phyloP scores from a whole-genome alignment of 2,329 filamentous ascomycete genomes.

The Fusarium dimerum region DNA sequence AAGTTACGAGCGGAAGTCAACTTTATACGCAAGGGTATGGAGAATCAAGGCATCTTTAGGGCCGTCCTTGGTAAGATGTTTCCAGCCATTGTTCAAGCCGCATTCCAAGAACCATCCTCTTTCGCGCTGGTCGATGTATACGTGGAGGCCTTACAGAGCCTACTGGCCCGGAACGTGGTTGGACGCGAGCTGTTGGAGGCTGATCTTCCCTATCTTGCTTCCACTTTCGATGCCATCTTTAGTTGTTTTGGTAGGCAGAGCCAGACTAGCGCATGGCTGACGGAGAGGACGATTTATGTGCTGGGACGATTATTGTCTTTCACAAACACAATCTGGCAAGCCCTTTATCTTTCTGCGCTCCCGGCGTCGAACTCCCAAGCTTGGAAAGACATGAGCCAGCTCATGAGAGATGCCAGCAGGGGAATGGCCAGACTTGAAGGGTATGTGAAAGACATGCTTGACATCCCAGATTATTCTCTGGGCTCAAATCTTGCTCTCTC shows the following conservation, averaged over 20 bases:
- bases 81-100: constrained; percentile 50
- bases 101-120: constrained; percentile 34
- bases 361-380: constrained; percentile 3
- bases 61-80: constrained; percentile 57
- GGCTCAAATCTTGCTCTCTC: constrained; percentile 24
- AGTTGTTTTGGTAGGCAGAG: constrained; percentile 29
- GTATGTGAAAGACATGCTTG: constrained; percentile 19
- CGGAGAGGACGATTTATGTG: constrained; percentile 28
- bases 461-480: constrained; percentile 15
- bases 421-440: constrained; percentile 20
- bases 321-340: constrained; percentile 34
- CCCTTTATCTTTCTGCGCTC: constrained; percentile 23
- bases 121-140: constrained; percentile 56
- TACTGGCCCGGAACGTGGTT: constrained; percentile 37
- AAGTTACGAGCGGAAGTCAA: constrained; percentile 47
- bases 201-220: constrained; percentile 34
- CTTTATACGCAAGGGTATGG: constrained; percentile 52
- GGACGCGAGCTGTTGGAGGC: constrained; percentile 40
- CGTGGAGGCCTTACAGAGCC: constrained; percentile 41
- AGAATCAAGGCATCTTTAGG: constrained; percentile 41
- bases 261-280: constrained; percentile 19
- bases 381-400: constrained; percentile 21
- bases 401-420: constrained; percentile 16
- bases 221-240: constrained; percentile 34
- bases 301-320: constrained; percentile 30